Percentiles rank a stretch among this genome's conserved stretches.
phyloP scores from a whole-genome alignment of 768 basidiomycete species.

The Tylopilus sp. region DNA sequence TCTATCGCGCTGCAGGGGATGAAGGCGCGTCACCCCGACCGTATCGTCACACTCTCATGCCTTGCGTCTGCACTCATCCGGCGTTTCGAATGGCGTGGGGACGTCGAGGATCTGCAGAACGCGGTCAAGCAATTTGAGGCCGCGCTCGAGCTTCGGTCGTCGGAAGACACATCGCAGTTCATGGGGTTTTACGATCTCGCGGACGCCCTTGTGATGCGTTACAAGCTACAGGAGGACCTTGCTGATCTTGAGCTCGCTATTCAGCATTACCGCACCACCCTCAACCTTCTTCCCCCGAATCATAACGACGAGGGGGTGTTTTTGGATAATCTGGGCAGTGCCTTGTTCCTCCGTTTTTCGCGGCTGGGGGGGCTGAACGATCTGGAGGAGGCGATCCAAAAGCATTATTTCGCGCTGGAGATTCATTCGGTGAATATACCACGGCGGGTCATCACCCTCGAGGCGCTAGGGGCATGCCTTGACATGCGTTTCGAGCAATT shows the following conservation, averaged over 20 bases:
- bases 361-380: slow-evolving; percentile 12
- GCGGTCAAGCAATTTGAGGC: slow-evolving; percentile 25
- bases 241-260: slow-evolving; percentile 30
- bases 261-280: slow-evolving; percentile 20
- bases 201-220: slow-evolving; percentile 25
- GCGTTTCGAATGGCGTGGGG: slow-evolving; percentile 17
- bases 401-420: slow-evolving; percentile 20
- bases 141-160: slow-evolving; percentile 17
- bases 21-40: slow-evolving; percentile 15
- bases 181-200: slow-evolving; percentile 26
- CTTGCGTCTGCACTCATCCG: slow-evolving; percentile 23
- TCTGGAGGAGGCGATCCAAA: slow-evolving; percentile 28
- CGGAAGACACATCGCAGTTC: slow-evolving; percentile 13
- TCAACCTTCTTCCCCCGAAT: slow-evolving; percentile 15
- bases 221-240: slow-evolving; percentile 17
- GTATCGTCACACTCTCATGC: slow-evolving; percentile 16
- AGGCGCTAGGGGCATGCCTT: slow-evolving; percentile 23
- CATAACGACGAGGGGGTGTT: slow-evolving; percentile 12
- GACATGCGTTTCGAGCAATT: slow-evolving; percentile 24
- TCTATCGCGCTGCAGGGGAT: slow-evolving; percentile 16
- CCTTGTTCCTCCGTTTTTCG: slow-evolving; percentile 24
- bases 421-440: slow-evolving; percentile 11
- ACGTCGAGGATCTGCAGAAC: slow-evolving; percentile 24
- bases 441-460: slow-evolving; percentile 16
- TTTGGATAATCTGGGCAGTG: slow-evolving; percentile 22